These are phyloP conservation scores for Marchantia paleacea DNA, from an alignment of 225 moss, liverwort and hornwort species.

Conservation along the genomic window DNA sequence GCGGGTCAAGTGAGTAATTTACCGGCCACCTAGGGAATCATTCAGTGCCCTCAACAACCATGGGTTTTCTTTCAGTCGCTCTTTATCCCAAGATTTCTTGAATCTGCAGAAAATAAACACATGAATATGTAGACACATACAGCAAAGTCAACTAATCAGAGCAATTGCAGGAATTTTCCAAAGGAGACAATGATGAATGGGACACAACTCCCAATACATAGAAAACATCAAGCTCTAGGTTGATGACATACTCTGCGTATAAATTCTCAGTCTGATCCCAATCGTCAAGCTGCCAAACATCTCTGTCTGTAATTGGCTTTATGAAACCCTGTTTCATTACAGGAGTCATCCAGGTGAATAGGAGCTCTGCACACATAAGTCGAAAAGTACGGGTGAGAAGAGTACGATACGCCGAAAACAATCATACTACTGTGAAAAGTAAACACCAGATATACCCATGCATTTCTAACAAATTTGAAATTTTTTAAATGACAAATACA, in stretches of 20 bases:
- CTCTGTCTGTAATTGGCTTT: slow-evolving; percentile 69
- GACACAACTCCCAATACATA: too few species aligned
- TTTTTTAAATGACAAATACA: background rate
- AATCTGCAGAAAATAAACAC: slow-evolving; percentile 39
- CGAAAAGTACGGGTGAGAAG: background rate
- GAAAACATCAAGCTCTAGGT: too few species aligned
- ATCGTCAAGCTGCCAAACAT: slow-evolving; percentile 86
- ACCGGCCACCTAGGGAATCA: slow-evolving; percentile 13
- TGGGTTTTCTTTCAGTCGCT: slow-evolving; percentile 56
- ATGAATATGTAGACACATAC: background rate
- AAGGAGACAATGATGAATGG: background rate
- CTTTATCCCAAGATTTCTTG: slow-evolving; percentile 67
- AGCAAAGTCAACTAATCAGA: background rate
- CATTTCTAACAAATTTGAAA: too few species aligned
- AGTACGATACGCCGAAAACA: background rate
- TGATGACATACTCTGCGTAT: slow-evolving; percentile 39
- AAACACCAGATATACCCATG: too few species aligned
- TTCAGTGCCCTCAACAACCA: slow-evolving; percentile 62
- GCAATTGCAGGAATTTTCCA: background rate
- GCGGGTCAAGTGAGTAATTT: background rate
- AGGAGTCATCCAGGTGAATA: slow-evolving; percentile 86
- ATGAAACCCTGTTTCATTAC: slow-evolving; percentile 70
- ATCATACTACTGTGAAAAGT: background rate
- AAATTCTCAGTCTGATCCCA: slow-evolving; percentile 83
- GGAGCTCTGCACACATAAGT: slow-evolving; percentile 31